Evolutionary conservation across 371 early-diverging fungal genomes (phyloP).

Genomic region (Mucor sp.): DNA sequence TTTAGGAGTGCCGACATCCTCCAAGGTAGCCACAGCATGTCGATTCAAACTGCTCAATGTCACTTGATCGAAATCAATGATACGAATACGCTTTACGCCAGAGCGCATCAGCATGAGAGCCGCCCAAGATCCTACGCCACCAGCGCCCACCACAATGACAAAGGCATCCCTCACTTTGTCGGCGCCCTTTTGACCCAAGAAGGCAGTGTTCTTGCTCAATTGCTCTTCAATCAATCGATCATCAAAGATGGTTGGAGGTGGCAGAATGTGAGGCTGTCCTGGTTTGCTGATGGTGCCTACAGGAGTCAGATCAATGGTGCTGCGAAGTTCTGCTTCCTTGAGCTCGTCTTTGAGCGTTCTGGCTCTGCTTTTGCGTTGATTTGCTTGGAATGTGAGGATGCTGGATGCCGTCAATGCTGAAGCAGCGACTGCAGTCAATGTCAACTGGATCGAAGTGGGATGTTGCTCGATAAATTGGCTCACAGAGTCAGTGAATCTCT

Average conservation of each 20-base stretch:
- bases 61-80: slow-evolving; percentile 97
- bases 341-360: slow-evolving; percentile 49
- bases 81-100: slow-evolving; percentile 83
- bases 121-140: slow-evolving; percentile 94
- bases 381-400: slow-evolving; percentile 48
- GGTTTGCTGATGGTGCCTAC: slow-evolving; percentile 20
- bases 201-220: slow-evolving; percentile 79
- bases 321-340: slow-evolving; percentile 21
- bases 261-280: neutral
- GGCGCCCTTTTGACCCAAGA: slow-evolving; percentile 81
- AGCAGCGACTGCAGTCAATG: slow-evolving; percentile 59
- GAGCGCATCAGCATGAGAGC: slow-evolving; percentile 90
- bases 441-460: slow-evolving; percentile 28
- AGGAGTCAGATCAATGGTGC: slow-evolving; percentile 20
- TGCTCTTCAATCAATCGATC: slow-evolving; percentile 84
- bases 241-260: slow-evolving; percentile 26
- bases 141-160: slow-evolving; percentile 94
- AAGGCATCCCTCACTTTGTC: slow-evolving; percentile 70
- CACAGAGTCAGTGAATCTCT: slow-evolving; percentile 13
- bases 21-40: slow-evolving; percentile 88
- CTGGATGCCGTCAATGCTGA: slow-evolving; percentile 60
- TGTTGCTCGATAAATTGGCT: slow-evolving; percentile 18
- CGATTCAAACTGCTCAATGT: slow-evolving; percentile 89
- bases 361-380: slow-evolving; percentile 41
- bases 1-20: slow-evolving; percentile 91